Conservation (phyloP, 768 basidiomycete genomes). For the Amanita rimosa region DNA sequence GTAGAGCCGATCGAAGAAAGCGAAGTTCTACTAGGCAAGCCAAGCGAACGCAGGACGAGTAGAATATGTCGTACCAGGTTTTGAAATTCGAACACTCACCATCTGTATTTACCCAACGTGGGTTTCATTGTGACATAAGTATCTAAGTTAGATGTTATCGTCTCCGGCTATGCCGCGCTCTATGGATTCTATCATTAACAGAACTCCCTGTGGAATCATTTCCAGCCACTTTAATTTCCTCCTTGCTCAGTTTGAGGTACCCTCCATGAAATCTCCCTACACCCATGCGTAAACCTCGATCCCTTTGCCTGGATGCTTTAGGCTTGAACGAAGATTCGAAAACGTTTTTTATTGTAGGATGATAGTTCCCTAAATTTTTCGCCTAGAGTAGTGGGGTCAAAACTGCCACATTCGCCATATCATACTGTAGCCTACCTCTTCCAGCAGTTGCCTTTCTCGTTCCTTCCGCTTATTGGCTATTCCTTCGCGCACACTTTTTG, state of each 20-base stretch:
- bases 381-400: constrained; percentile 34
- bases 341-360: constrained; percentile 62
- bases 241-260: constrained; percentile 47
- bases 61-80: neutral
- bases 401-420: constrained; percentile 5
- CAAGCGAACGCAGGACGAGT: neutral
- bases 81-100: neutral
- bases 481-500: constrained; percentile 65
- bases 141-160: neutral
- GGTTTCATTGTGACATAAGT: neutral
- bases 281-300: constrained; percentile 66
- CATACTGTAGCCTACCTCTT: constrained; percentile 46
- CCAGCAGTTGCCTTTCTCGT: constrained; percentile 39
- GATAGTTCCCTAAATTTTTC: constrained; percentile 78
- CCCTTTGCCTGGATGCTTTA: constrained; percentile 28
- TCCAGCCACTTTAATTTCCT: constrained; percentile 38
- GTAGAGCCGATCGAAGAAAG: constrained; percentile 4
- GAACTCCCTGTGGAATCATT: neutral
- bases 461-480: constrained; percentile 51
- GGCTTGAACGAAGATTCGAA: constrained; percentile 30
- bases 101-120: neutral
- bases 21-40: neutral
- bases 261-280: constrained; percentile 69
- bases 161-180: neutral
- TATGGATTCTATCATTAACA: neutral